phyloP scores from a whole-genome alignment of 192 early-diverging fungal species.

The Podila clonocystis region DNA sequence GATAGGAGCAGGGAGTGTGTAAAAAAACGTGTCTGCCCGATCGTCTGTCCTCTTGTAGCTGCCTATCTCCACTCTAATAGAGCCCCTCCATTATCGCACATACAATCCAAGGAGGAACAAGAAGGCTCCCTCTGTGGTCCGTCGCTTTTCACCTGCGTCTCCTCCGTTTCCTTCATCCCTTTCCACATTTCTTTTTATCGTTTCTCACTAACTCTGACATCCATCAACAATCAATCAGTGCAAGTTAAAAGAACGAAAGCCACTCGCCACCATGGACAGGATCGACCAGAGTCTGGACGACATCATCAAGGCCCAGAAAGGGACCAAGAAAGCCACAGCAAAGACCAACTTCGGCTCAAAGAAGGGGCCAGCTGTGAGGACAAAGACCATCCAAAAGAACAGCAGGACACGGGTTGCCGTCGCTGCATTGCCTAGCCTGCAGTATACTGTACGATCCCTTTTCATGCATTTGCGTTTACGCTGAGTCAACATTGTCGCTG shows the following conservation, averaged over 20 bases:
- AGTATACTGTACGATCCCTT: not conserved
- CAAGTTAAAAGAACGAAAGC: not conserved
- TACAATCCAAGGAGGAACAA: not conserved
- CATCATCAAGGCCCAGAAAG: slow-evolving; percentile 28
- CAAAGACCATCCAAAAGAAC: not conserved
- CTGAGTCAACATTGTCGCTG: no score
- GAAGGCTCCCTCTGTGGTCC: not conserved
- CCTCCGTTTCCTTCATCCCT: not conserved
- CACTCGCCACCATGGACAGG: not conserved
- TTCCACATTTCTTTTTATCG: not conserved
- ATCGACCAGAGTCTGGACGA: slow-evolving; percentile 38
- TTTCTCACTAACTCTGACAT: not conserved
- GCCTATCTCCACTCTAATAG: no score
- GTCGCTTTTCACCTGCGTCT: not conserved
- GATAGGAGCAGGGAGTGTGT: no score
- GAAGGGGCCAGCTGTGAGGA: not conserved
- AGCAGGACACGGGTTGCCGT: not conserved
- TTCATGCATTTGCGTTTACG: no score
- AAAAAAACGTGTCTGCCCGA: no score
- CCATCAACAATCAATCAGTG: not conserved
- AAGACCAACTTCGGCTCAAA: not conserved
- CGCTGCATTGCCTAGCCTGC: not conserved
- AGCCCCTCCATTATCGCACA: no score
- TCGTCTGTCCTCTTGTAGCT: no score
- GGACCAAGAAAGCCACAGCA: not conserved